phyloP scores from a whole-genome alignment of 2,329 filamentous ascomycete genomes.

The Sporothrix luriei region DNA sequence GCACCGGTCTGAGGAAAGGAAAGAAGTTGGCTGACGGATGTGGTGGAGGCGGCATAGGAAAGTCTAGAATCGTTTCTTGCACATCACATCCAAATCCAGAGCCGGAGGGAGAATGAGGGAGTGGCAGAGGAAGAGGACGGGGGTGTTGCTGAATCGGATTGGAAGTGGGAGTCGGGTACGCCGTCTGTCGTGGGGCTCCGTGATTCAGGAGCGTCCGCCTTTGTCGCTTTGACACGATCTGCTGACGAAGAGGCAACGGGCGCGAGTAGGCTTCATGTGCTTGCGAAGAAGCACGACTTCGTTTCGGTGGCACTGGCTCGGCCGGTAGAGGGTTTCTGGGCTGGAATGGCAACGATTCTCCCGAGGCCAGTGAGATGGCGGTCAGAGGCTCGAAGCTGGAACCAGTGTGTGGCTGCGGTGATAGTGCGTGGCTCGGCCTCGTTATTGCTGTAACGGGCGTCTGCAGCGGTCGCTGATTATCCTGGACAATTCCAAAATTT shows the following conservation, averaged over 20 bases:
- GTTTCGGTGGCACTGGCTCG: not conserved
- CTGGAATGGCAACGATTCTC: not conserved
- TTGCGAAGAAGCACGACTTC: not conserved
- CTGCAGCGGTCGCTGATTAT: not conserved
- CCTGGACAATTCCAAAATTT: constrained; percentile 19
- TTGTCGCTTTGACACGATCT: constrained; percentile 3
- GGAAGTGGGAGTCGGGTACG: not conserved
- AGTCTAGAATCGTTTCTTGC: not conserved
- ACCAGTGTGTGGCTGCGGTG: not conserved
- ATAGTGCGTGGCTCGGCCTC: not conserved
- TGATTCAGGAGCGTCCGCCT: not conserved
- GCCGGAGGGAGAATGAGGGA: not conserved
- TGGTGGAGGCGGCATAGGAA: constrained; percentile 23
- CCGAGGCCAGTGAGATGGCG: not conserved
- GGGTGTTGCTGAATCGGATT: not conserved
- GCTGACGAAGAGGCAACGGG: not conserved
- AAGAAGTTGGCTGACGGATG: constrained; percentile 28
- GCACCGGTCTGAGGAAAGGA: constrained; percentile 26
- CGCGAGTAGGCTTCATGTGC: not conserved
- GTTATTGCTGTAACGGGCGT: not conserved
- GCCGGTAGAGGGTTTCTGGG: not conserved
- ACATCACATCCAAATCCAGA: not conserved
- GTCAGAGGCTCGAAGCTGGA: not conserved
- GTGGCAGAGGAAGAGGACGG: not conserved
- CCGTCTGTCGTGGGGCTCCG: not conserved